Base-by-base conservation (phyloP, 169 alveolate genomes). In the Eimeria maxima region DNA sequence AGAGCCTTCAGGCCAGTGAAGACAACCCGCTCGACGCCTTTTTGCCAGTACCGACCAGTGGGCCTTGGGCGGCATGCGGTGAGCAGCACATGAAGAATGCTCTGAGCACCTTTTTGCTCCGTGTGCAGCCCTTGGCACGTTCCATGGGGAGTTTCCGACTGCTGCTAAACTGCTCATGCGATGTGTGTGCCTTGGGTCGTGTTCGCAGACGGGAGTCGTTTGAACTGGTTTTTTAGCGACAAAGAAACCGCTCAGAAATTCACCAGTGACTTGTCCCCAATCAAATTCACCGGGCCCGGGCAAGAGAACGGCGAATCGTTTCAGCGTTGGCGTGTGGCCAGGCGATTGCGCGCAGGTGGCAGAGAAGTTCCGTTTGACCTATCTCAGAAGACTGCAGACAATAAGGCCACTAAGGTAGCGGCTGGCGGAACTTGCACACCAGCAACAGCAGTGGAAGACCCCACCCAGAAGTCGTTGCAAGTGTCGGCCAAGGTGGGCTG, bases 51-150 rank as follows among this genome's bases (percentile, higher is more conserved):
- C 93, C 93, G 11, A 87, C 93, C 47, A 87, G 81, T 29, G 93
- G 93, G 60, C 93, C 93, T 29, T 87, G 93, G 93, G 50, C 93
- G 0, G 93, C 57, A 87, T 87, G 93, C 60, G 93, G 93, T 87
- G 29, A 57, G 93, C 38, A 63, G 10, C 63, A n/a, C 93, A 42
- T 24, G 73, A 42, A 27, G 11, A 57, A 4, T 8, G 83, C 33
- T 16, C 38, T 33, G 38, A 53, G 24, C 29, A 73, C 50, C 14
- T 29, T 0, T 33, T 73, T 33, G 44, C 47, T 55, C 14, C 44
- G 27, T 24, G 20, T 55, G 53, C 14, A 47, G 90, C 18, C 45
- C 88, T 65, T 47, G 42, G 5, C 22, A 83, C 4, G 22, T 53
- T 53, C 18, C 45, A 33, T 27, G n/a, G 71, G 71, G 29, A 33